Conservation (phyloP, 2,329 filamentous ascomycete species). For the Clonostachys rosea region DNA sequence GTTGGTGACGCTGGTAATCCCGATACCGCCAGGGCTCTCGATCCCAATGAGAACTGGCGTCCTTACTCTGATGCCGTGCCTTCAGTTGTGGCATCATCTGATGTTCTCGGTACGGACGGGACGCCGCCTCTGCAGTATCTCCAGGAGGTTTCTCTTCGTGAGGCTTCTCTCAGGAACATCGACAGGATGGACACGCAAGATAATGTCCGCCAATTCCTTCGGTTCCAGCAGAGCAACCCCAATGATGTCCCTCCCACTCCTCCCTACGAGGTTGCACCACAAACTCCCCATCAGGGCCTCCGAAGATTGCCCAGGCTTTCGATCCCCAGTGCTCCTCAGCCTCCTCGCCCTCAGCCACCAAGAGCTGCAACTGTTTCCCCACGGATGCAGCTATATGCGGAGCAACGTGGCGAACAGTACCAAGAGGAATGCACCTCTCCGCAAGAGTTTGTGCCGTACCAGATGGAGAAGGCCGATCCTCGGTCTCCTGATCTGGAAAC, state of each 20-base stretch:
- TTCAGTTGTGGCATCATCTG: constrained; percentile 87
- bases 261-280: constrained; percentile 60
- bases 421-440: constrained; percentile 11
- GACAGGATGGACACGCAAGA: constrained; percentile 79
- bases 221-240: constrained; percentile 63
- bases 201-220: constrained; percentile 86
- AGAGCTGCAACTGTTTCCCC: constrained; percentile 19
- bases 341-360: constrained; percentile 11
- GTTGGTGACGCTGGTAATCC: constrained; percentile 77
- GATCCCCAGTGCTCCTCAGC: constrained; percentile 37
- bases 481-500: constrained; percentile 54
- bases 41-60: constrained; percentile 49
- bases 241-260: constrained; percentile 64
- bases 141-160: constrained; percentile 45
- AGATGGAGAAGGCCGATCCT: constrained; percentile 45
- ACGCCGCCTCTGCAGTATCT: constrained; percentile 64
- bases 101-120: constrained; percentile 70
- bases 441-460: constrained; percentile 39
- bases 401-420: constrained; percentile 2
- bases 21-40: constrained; percentile 53
- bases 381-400: constrained; percentile 13
- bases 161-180: constrained; percentile 66
- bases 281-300: constrained; percentile 48
- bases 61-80: constrained; percentile 72
- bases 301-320: constrained; percentile 57